Percentiles rank a stretch among this genome's conserved stretches.
Conservation (phyloP, 805 yeast genomes). For the Zygotorulaspora danielsina region DNA sequence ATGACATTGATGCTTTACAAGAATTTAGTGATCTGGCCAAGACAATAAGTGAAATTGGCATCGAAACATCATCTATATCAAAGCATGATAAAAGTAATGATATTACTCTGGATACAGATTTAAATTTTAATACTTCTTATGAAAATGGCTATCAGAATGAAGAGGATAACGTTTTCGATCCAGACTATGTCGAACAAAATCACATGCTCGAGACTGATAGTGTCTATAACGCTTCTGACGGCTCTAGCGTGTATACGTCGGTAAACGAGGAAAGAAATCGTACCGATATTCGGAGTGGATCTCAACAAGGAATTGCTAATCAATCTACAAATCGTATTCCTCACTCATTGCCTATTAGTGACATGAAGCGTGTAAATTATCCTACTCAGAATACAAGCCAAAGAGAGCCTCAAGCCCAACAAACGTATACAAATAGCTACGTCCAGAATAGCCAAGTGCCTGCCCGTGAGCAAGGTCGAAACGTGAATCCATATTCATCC, state of each 20-base stretch:
- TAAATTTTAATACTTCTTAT: slow-evolving; percentile 4
- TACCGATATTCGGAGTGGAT: not conserved
- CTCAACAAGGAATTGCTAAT: not conserved
- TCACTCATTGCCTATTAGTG: slow-evolving; percentile 7
- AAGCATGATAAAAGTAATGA: slow-evolving; percentile 2
- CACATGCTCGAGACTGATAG: slow-evolving; percentile 32
- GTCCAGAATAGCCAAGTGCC: not conserved
- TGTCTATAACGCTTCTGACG: slow-evolving; percentile 24
- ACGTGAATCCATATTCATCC: not conserved
- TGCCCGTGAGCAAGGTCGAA: not conserved
- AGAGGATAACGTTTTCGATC: slow-evolving; percentile 29
- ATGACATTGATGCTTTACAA: slow-evolving; percentile 9
- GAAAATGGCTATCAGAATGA: slow-evolving; percentile 3
- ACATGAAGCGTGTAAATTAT: slow-evolving; percentile 7
- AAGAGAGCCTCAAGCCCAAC: not conserved
- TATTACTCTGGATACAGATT: slow-evolving; percentile 10
- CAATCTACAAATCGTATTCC: slow-evolving; percentile 2
- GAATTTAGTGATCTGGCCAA: slow-evolving; percentile 21
- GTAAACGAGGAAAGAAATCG: not conserved
- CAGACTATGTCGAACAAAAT: slow-evolving; percentile 31
- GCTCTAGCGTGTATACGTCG: slow-evolving; percentile 4
- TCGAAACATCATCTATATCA: slow-evolving; percentile 7
- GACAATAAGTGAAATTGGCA: slow-evolving; percentile 21
- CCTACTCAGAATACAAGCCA: slow-evolving; percentile 3
- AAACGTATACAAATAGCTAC: not conserved